Evolutionary conservation across 2,329 filamentous ascomycete genomes (phyloP), one percentile per base, ranked within the genome.

Genomic region (Ceratocystis cacaofunesta): DNA sequence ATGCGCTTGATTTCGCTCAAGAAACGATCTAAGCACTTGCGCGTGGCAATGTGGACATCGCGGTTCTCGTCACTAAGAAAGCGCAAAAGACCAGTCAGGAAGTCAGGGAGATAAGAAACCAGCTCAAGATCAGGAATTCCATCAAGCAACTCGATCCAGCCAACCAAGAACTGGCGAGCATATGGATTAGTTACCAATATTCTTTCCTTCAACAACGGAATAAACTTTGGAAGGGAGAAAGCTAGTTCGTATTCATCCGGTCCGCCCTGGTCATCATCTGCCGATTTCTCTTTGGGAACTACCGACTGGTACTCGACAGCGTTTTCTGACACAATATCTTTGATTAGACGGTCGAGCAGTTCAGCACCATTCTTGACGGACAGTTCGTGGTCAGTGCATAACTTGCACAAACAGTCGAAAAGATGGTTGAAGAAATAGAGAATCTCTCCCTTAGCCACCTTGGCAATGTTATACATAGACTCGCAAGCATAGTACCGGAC

Each of bases 381-480:
- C 4, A 96, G 79, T 74, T 99, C 95, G 0, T 92, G 92, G 74
- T 99, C 94, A 61, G 94, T 94, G 17, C 92, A 92, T 70, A 99
- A 84, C 83, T 96, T 97, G 78, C 92, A 96, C 65, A 99, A 79
- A 25, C 94, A 91, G 77, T 99, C 94, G 73, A 99, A 99, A 69
- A 99, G 94, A 72, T 95, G 89, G 76, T 99, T 99, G 76, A 99
- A 99, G 79, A 96, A 99, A 50, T 95, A 84, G 69, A 99, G 77
- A 22, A 99, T 94, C 76, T 99, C 94, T 46, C 95, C 94, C 76
- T 99, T 99, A 68, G 92, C 94, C 61, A 99, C 94, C 77, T 99
- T 99, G 72, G 94, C 92, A 73, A 99, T 99, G 76, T 99, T 99
- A 78, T 99, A 99, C 94, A 99, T 99, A 75, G 92, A 95, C 78